Evolutionary conservation across 495 filamentous ascomycete genomes (phyloP).

Genomic region (Penicillium maclennaniae): DNA sequence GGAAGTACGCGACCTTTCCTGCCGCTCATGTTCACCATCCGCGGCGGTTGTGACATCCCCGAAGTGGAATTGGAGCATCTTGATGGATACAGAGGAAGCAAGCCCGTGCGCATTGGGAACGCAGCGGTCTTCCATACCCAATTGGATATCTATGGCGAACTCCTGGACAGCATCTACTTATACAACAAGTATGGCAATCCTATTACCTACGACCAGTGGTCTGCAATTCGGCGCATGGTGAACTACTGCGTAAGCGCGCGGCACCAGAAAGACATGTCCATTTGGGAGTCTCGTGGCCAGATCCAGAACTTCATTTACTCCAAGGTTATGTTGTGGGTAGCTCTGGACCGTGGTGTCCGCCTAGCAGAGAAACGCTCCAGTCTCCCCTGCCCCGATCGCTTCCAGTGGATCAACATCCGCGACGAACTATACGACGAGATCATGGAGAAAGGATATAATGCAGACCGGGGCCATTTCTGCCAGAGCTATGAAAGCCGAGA

Average conservation of each 20-base stretch:
- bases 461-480: slow-evolving; percentile 58
- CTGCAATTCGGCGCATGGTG: slow-evolving; percentile 55
- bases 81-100: slow-evolving; percentile 63
- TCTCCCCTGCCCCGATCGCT: slow-evolving; percentile 64
- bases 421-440: slow-evolving; percentile 68
- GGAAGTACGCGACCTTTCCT: slow-evolving; percentile 44
- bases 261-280: slow-evolving; percentile 66
- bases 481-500: slow-evolving; percentile 68
- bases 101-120: slow-evolving; percentile 70
- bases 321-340: slow-evolving; percentile 75
- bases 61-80: slow-evolving; percentile 63
- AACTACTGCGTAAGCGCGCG: slow-evolving; percentile 45
- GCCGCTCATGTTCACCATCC: slow-evolving; percentile 75
- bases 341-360: slow-evolving; percentile 66
- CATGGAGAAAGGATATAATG: slow-evolving; percentile 66
- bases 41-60: slow-evolving; percentile 66
- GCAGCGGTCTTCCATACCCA: slow-evolving; percentile 70
- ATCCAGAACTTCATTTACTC: slow-evolving; percentile 72
- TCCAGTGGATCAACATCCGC: slow-evolving; percentile 55
- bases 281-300: slow-evolving; percentile 71
- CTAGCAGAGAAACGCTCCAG: slow-evolving; percentile 63
- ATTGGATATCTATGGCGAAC: slow-evolving; percentile 72
- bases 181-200: slow-evolving; percentile 77
- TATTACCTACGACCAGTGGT: slow-evolving; percentile 69
- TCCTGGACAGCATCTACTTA: slow-evolving; percentile 71